phyloP scores from a whole-genome alignment of 192 early-diverging fungal genomes.

The Coemansia guatemalensis region DNA sequence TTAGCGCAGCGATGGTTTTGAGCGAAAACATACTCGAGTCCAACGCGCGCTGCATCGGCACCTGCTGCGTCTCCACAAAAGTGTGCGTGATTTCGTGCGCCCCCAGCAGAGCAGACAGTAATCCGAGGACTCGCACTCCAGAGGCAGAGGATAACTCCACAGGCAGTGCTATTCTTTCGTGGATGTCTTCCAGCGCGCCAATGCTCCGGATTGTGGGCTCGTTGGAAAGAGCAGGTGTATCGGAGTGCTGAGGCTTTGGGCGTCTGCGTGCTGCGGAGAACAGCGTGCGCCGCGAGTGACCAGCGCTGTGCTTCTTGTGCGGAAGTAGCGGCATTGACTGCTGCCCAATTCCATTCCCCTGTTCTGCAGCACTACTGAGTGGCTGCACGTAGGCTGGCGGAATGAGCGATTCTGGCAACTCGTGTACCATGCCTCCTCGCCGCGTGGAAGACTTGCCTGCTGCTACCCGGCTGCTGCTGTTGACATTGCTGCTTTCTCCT shows the following conservation, averaged over 20 bases:
- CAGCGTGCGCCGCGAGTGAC: background rate
- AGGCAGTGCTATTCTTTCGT: conserved; percentile 30
- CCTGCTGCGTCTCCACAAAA: conserved; percentile 35
- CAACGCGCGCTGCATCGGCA: conserved; percentile 22
- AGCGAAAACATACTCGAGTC: conserved; percentile 31
- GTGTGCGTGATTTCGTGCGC: conserved; percentile 43
- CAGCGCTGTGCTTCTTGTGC: background rate
- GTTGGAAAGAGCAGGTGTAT: background rate
- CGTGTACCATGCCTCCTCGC: background rate
- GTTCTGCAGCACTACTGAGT: conserved; percentile 10
- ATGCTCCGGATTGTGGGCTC: conserved; percentile 17
- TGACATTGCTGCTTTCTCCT: background rate
- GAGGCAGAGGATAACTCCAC: conserved; percentile 11
- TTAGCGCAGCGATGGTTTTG: conserved; percentile 27
- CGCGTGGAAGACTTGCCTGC: background rate
- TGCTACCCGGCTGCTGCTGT: background rate
- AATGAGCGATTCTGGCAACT: conserved; percentile 3
- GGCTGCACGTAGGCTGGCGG: conserved; percentile 26
- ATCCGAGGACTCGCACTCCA: conserved; percentile 18
- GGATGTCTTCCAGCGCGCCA: conserved; percentile 8
- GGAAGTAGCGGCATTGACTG: background rate
- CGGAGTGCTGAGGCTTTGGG: background rate
- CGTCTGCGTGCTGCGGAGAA: background rate
- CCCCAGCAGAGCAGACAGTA: conserved; percentile 25
- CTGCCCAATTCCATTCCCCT: background rate